Evolutionary conservation across 306 rosid genomes (phyloP), one percentile per base, ranked within the genome.

Genomic region (Nissolia schottii): DNA sequence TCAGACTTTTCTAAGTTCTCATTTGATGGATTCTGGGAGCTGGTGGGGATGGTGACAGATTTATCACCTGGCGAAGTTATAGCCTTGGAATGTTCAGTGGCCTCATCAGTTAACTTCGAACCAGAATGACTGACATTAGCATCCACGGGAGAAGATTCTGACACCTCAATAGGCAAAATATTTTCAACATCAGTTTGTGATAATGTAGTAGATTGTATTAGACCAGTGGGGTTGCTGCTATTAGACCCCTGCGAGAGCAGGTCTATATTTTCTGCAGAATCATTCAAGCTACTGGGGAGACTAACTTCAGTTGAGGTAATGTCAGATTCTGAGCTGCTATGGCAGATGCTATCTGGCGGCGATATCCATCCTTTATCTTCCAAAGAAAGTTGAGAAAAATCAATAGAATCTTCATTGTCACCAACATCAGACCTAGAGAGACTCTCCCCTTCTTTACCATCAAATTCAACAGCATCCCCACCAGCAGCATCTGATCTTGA

Each of bases 341-440:
- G 79, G 79, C 79, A 88, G 84, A 89, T 83, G 79, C 97, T 88
- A 79, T 90, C 96, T 31, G 97, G 96, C 63, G 98, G 96, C 22
- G 98, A 93, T 74, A 90, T 32, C 93, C 93, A 93, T 70, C 90
- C 98, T 64, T 87, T 93, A 64, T 85, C 96, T 82, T 88, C 90
- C 83, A 87, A 74, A 68, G 86, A 77, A 80, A 85, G 85, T 45
- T 74, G 86, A 75, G 93, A 69, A 67, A 84, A 53, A 57, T 67
- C 82, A 31, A 64, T 41, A 62, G 81, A 59, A 83, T 86, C 96
- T 69, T 85, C 86, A 65, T 79, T 62, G 73, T 81, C 83, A 19
- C 71, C 90, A 72, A 75, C 73, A 64, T 80, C 90, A 54, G 92
- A 83, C 53, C 74, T 50, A 70, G 88, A 81, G 81, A 74, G 74